Evolutionary conservation across 345 rosid species (phyloP), one percentile per base, ranked within the genome.

Genomic region (Cardamine resedifolia): DNA sequence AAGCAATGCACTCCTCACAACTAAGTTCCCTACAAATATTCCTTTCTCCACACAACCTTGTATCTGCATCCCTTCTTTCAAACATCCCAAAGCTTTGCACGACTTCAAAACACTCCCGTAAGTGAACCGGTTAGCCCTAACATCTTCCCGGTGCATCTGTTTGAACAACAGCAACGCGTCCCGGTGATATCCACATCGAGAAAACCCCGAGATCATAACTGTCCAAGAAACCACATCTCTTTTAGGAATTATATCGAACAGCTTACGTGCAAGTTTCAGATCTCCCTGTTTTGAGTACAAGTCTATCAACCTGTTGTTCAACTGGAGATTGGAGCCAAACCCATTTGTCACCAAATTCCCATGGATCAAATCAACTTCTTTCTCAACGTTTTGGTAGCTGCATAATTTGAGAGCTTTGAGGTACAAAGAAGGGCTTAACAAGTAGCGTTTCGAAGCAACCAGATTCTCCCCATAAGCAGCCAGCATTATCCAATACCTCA

Each of bases 221-320:
- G 88, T 88, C 97, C 92, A 90, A 19, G 97, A 78, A 49, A 82
- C 84, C 30, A 87, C 82, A 78, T 79, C 79, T 64, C 85, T 84
- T 0, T 81, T 62, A n/a, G 81, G 66, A 83, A 91, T 85, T 85
- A 74, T 70, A 61, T 77, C 91, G 49, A 91, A 91, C 85, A 87
- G 65, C 0, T 82, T 84, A 45, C 63, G 82, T 0, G 92, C 92
- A 10, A 71, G 9, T 8, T 57, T 36, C 21, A 83, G 2, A 50
- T 83, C 74, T 43, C 68, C 71, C 12, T 81, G 65, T 66, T 78
- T 80, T 15, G 44, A 10, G 11, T 87, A 85, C 57, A 71, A 66
- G 3, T 62, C 11, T 1, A 88, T 30, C 77, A 91, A 30, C 19
- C 79, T 71, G 59, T 81, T 85, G 53, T 69, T 82, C n/a, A 87